Percentiles rank a stretch among this genome's conserved stretches.
Conservation (phyloP, 257 asterid species). For the Solanum paucissectum region DNA sequence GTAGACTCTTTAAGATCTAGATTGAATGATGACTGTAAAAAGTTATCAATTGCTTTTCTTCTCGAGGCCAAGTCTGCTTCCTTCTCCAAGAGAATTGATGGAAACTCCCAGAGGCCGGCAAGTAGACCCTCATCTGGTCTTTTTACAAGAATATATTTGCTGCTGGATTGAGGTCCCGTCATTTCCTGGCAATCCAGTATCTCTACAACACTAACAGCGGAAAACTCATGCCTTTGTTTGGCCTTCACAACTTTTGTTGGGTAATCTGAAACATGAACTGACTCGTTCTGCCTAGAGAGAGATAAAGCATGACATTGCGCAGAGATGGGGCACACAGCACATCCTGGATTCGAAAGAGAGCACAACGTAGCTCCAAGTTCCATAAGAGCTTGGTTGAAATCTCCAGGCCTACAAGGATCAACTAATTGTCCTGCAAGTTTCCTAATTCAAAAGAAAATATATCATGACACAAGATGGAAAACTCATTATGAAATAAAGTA, state of each 20-base stretch:
- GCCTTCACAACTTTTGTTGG: constrained; percentile 79
- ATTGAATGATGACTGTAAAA: constrained; percentile 54
- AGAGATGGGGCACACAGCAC: constrained; percentile 72
- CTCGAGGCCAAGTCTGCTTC: constrained; percentile 54
- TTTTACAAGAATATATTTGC: constrained; percentile 66
- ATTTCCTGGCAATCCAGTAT: constrained; percentile 28
- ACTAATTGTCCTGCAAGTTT: constrained; percentile 71
- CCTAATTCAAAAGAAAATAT: constrained; percentile 33
- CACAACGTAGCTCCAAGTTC: constrained; percentile 97
- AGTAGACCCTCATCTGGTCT: constrained; percentile 88
- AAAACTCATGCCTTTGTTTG: constrained; percentile 60
- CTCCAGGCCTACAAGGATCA: constrained; percentile 87
- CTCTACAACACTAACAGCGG: constrained; percentile 95
- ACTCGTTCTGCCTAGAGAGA: constrained; percentile 37
- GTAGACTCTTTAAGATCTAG: constrained; percentile 40
- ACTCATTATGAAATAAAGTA: not conserved
- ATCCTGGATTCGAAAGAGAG: constrained; percentile 45
- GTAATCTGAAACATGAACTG: constrained; percentile 67
- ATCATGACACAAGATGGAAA: not conserved
- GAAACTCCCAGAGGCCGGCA: constrained; percentile 99
- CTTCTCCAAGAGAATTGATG: constrained; percentile 63
- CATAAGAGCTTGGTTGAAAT: constrained; percentile 94
- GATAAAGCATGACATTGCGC: constrained; percentile 62
- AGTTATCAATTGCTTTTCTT: constrained; percentile 48
- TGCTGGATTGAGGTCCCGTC: constrained; percentile 32